phyloP scores from a whole-genome alignment of 2,329 filamentous ascomycete genomes.

The Trichophaea hybrida region DNA sequence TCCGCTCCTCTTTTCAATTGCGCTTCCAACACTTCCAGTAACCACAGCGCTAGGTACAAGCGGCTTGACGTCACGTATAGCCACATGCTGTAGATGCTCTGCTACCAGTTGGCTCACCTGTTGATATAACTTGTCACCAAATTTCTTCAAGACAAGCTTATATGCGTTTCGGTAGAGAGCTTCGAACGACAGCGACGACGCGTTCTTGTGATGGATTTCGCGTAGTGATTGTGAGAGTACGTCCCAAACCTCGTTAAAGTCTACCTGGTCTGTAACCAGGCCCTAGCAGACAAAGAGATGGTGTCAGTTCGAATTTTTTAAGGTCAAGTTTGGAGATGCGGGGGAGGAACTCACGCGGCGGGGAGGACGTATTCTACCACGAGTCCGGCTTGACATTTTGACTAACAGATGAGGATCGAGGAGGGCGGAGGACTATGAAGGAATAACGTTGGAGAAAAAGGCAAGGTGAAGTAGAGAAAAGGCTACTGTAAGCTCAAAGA shows the following conservation, averaged over 20 bases:
- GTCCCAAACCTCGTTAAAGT: constrained; percentile 77
- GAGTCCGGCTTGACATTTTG: neutral
- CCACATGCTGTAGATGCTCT: constrained; percentile 60
- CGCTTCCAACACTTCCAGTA: constrained; percentile 37
- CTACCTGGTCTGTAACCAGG: constrained; percentile 45
- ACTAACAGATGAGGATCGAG: neutral
- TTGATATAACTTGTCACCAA: constrained; percentile 67
- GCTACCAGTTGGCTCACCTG: constrained; percentile 68
- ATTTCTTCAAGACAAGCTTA: constrained; percentile 80
- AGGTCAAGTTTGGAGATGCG: neutral
- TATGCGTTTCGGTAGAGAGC: constrained; percentile 89
- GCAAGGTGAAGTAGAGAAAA: neutral
- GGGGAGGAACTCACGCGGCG: neutral
- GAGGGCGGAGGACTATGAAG: neutral
- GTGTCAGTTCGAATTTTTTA: neutral
- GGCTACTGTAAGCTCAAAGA: neutral
- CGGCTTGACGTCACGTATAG: constrained; percentile 54
- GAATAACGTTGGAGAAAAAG: neutral
- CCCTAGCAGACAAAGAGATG: constrained; percentile 34
- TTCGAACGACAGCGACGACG: constrained; percentile 81
- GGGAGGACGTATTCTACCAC: constrained; percentile 2
- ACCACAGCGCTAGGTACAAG: constrained; percentile 47
- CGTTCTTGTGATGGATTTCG: constrained; percentile 86
- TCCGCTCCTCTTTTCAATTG: constrained; percentile 65
- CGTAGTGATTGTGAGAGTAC: constrained; percentile 60